Conservation (phyloP, 306 rosid species). For the Cicer cuneatum region DNA sequence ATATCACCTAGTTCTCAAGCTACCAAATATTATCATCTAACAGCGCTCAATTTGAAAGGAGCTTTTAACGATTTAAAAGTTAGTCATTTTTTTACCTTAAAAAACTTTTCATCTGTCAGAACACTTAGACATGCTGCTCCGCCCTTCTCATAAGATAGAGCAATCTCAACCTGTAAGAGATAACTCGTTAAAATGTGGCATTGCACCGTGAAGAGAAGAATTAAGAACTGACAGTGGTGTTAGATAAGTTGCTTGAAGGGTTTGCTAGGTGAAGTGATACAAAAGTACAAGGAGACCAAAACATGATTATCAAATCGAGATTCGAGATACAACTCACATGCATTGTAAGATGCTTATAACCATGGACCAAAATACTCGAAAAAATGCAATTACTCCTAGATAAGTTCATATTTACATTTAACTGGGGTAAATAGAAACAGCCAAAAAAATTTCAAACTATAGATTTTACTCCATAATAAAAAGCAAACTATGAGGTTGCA, state of each 20-base stretch:
- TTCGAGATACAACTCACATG: too few species aligned
- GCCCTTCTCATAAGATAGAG: constrained; percentile 89
- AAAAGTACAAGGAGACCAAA: background rate
- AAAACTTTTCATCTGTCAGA: constrained; percentile 85
- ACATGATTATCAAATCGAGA: too few species aligned
- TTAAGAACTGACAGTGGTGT: constrained; percentile 25
- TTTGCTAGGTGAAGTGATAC: background rate
- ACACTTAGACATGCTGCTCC: constrained; percentile 99
- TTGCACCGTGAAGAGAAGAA: constrained; percentile 29
- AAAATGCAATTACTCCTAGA: constrained; percentile 2
- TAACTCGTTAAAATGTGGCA: constrained; percentile 26
- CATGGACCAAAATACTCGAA: constrained; percentile 27
- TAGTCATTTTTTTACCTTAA: constrained; percentile 63
- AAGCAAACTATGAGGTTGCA: background rate
- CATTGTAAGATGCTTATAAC: too few species aligned
- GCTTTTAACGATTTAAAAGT: too few species aligned
- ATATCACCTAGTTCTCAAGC: constrained; percentile 19
- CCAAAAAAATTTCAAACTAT: background rate
- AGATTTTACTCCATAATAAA: constrained; percentile 6
- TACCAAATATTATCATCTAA: background rate
- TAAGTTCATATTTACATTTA: constrained; percentile 20
- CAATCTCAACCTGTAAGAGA: constrained; percentile 77
- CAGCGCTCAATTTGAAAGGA: too few species aligned
- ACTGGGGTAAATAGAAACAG: constrained; percentile 14
- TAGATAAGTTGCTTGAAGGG: constrained; percentile 11